phyloP scores from a whole-genome alignment of 257 asterid genomes.

The Petunia secreta region DNA sequence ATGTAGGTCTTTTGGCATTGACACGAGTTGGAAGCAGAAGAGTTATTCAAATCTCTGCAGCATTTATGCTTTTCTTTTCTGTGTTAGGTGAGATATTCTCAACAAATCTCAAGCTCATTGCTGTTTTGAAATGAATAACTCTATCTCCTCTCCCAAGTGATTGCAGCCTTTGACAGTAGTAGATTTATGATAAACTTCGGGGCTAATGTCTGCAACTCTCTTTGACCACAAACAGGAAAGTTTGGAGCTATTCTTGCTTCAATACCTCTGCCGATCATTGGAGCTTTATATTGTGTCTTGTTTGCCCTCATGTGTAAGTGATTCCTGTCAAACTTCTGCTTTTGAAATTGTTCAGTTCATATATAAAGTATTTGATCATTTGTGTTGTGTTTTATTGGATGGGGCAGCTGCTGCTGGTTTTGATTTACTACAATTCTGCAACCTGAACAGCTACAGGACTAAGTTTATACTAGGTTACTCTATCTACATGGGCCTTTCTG shows the following conservation, averaged over 20 bases:
- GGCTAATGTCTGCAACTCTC: conserved; percentile 25
- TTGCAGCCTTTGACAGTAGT: neutral
- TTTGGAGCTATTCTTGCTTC: conserved; percentile 94
- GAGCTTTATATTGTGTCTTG: conserved; percentile 86
- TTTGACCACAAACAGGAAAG: conserved; percentile 61
- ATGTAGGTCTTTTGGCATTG: conserved; percentile 80
- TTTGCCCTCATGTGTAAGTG: conserved; percentile 87
- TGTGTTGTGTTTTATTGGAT: neutral
- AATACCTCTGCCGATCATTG: conserved; percentile 88
- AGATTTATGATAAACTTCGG: neutral
- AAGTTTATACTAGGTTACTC: conserved; percentile 84
- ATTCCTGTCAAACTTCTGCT: neutral
- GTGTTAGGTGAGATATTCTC: conserved; percentile 56
- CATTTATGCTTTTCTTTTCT: conserved; percentile 88
- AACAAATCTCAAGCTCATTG: neutral
- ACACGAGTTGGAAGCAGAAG: conserved; percentile 99
- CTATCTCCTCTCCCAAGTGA: neutral
- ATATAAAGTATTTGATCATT: neutral
- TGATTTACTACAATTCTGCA: conserved; percentile 86
- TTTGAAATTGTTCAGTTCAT: neutral
- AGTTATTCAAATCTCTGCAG: conserved; percentile 86
- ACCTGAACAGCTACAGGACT: conserved; percentile 93
- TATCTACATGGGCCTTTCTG: conserved; percentile 91
- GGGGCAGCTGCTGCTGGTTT: conserved; percentile 81
- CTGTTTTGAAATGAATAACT: neutral